Conservation (phyloP, 2,329 filamentous ascomycete genomes). For the Ophiocordyceps camponoti-floridani region DNA sequence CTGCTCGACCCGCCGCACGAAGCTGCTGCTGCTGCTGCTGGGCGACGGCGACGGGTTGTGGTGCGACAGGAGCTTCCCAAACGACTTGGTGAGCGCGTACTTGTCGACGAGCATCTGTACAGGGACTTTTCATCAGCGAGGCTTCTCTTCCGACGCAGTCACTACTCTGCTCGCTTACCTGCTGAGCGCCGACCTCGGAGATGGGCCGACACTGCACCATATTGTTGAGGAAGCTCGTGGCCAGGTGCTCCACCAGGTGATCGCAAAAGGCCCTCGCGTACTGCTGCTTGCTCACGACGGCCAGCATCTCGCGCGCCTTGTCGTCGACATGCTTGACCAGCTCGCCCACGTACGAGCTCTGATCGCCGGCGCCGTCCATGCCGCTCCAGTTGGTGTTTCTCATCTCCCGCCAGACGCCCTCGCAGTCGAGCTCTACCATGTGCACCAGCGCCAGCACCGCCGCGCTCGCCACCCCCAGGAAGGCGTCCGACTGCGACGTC, state of each 20-base stretch:
- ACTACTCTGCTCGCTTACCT: conserved; percentile 31
- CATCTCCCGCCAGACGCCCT: conserved; percentile 92
- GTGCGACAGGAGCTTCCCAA: conserved; percentile 52
- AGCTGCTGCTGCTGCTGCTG: conserved; percentile 33
- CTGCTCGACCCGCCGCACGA: conserved; percentile 70
- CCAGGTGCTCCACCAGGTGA: conserved; percentile 79
- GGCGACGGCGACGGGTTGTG: conserved; percentile 28
- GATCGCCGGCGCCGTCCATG: conserved; percentile 83
- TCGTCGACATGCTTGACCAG: conserved; percentile 56
- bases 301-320: conserved; percentile 57
- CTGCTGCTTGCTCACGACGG: conserved; percentile 69
- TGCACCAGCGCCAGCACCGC: conserved; percentile 72
- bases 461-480: conserved; percentile 84
- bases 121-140: not conserved
- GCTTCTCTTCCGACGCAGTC: not conserved
- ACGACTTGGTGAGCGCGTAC: conserved; percentile 69
- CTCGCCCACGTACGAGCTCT: conserved; percentile 80
- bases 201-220: conserved; percentile 82
- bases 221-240: conserved; percentile 61
- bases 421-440: conserved; percentile 65
- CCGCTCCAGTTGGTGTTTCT: conserved; percentile 87
- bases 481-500: conserved; percentile 83
- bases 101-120: conserved; percentile 86
- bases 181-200: conserved; percentile 85
- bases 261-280: conserved; percentile 92